Percentiles rank a stretch among this genome's conserved stretches.
Conservation (phyloP, 2,329 filamentous ascomycete genomes). For the Pseudocercospora pini-densiflorae region DNA sequence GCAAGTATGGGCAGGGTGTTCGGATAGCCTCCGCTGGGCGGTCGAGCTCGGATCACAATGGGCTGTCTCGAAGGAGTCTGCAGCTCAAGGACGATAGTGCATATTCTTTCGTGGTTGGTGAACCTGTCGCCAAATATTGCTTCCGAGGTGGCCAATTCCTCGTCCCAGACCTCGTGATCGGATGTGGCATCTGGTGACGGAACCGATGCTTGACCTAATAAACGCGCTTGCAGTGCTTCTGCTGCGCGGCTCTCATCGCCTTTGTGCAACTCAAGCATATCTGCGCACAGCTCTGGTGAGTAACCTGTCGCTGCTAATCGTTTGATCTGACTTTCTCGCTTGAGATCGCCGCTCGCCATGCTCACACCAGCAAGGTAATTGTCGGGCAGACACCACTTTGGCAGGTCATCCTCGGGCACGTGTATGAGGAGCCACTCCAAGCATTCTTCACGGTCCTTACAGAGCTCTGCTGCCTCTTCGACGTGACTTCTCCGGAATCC, state of each 20-base stretch:
- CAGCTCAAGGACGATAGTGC: slow-evolving; percentile 69
- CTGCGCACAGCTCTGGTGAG: slow-evolving; percentile 79
- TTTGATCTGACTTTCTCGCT: slow-evolving; percentile 80
- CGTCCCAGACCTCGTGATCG: slow-evolving; percentile 70
- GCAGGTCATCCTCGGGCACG: slow-evolving; percentile 96
- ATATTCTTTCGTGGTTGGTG: slow-evolving; percentile 57
- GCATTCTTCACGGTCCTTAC: slow-evolving; percentile 89
- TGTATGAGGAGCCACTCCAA: slow-evolving; percentile 97
- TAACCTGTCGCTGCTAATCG: slow-evolving; percentile 83
- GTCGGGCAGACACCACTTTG: slow-evolving; percentile 87
- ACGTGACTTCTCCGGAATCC: slow-evolving; percentile 90
- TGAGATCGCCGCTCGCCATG: slow-evolving; percentile 80
- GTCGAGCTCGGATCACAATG: slow-evolving; percentile 69
- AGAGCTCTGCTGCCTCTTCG: slow-evolving; percentile 83
- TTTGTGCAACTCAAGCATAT: slow-evolving; percentile 70
- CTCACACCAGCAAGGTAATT: slow-evolving; percentile 89
- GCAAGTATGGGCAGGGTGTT: slow-evolving; percentile 68
- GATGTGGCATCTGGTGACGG: slow-evolving; percentile 39
- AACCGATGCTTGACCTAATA: slow-evolving; percentile 52
- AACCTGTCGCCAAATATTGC: slow-evolving; percentile 84
- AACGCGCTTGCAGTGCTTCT: slow-evolving; percentile 73
- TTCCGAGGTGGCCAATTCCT: slow-evolving; percentile 82
- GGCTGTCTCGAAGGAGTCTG: slow-evolving; percentile 48
- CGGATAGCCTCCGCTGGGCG: slow-evolving; percentile 73
- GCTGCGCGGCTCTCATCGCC: slow-evolving; percentile 79